These are phyloP conservation scores for Clavispora vitiphila DNA, from an alignment of 805 yeast species.

Conservation along the genomic window DNA sequence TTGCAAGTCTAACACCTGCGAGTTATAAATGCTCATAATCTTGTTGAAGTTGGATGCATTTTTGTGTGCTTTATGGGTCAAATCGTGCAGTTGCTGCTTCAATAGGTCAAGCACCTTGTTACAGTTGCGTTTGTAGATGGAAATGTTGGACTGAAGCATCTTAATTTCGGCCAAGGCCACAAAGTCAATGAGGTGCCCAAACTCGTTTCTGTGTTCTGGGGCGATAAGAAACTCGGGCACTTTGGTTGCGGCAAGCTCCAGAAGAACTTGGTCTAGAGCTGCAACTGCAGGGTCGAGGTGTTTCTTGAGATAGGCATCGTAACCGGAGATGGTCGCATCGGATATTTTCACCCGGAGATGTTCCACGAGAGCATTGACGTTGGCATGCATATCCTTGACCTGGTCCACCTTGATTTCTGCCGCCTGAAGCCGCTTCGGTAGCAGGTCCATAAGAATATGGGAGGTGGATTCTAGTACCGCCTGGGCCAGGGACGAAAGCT, in stretches of 20 bases:
- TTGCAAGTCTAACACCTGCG: slow-evolving; percentile 8
- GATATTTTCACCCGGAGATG: slow-evolving; percentile 11
- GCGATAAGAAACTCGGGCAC: slow-evolving; percentile 24
- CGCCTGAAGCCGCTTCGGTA: slow-evolving; percentile 22
- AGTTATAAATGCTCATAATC: slow-evolving; percentile 11
- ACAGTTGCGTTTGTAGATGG: slow-evolving; percentile 22
- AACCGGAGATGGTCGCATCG: slow-evolving; percentile 9
- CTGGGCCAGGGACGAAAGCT: slow-evolving; percentile 31
- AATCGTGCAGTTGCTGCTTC: neutral
- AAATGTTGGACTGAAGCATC: slow-evolving; percentile 21
- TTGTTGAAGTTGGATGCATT: slow-evolving; percentile 11
- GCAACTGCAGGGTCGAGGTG: slow-evolving; percentile 20
- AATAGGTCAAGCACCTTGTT: slow-evolving; percentile 3
- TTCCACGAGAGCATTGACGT: slow-evolving; percentile 12
- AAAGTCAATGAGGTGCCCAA: slow-evolving; percentile 25
- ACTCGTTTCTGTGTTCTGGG: slow-evolving; percentile 1
- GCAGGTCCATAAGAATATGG: slow-evolving; percentile 17
- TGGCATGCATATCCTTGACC: slow-evolving; percentile 14
- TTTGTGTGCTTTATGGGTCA: slow-evolving; percentile 2
- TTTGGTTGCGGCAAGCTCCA: slow-evolving; percentile 18
- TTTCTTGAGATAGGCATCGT: slow-evolving; percentile 6
- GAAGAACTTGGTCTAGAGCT: slow-evolving; percentile 22
- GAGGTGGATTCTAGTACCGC: slow-evolving; percentile 21
- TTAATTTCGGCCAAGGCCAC: slow-evolving; percentile 30
- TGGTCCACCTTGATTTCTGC: slow-evolving; percentile 12